phyloP scores from a whole-genome alignment of 306 rosid genomes.

The Prinsepia uniflora region DNA sequence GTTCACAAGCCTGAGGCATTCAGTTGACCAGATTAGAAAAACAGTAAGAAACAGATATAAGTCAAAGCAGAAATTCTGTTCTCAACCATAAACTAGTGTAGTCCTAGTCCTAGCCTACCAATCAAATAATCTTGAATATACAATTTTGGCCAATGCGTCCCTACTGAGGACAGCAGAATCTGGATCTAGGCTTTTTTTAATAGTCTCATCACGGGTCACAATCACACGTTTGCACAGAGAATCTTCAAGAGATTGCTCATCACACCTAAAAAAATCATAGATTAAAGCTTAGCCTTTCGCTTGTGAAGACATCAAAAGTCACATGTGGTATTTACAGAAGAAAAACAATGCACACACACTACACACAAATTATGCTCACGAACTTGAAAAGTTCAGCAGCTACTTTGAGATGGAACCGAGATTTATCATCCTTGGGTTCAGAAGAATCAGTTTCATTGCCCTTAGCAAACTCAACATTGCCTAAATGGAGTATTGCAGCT shows the following conservation, averaged over 20 bases:
- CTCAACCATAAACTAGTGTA: slow-evolving; percentile 6
- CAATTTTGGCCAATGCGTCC: slow-evolving; percentile 87
- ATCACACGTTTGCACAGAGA: slow-evolving; percentile 90
- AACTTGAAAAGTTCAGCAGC: slow-evolving; percentile 84
- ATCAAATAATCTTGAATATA: slow-evolving; percentile 84
- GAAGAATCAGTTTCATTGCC: slow-evolving; percentile 76
- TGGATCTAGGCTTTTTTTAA: slow-evolving; percentile 76
- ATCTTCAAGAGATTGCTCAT: slow-evolving; percentile 74
- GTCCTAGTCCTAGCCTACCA: slow-evolving; percentile 42
- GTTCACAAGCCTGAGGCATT: slow-evolving; percentile 71
- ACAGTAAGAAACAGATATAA: slow-evolving; percentile 4
- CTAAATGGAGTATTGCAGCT: slow-evolving; percentile 91
- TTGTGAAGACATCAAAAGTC: slow-evolving; percentile 15
- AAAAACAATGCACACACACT: neutral
- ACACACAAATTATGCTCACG: slow-evolving; percentile 7
- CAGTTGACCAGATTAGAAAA: slow-evolving; percentile 22
- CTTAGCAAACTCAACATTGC: slow-evolving; percentile 81
- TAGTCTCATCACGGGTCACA: slow-evolving; percentile 91
- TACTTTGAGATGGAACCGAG: slow-evolving; percentile 68
- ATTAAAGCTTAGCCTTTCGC: slow-evolving; percentile 21
- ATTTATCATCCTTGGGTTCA: slow-evolving; percentile 73
- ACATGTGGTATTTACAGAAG: neutral
- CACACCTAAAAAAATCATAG: slow-evolving; percentile 58
- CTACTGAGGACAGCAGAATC: slow-evolving; percentile 66
- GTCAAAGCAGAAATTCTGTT: neutral